Evolutionary conservation across 768 basidiomycete species (phyloP).

Genomic region (Calvatia gigantea): DNA sequence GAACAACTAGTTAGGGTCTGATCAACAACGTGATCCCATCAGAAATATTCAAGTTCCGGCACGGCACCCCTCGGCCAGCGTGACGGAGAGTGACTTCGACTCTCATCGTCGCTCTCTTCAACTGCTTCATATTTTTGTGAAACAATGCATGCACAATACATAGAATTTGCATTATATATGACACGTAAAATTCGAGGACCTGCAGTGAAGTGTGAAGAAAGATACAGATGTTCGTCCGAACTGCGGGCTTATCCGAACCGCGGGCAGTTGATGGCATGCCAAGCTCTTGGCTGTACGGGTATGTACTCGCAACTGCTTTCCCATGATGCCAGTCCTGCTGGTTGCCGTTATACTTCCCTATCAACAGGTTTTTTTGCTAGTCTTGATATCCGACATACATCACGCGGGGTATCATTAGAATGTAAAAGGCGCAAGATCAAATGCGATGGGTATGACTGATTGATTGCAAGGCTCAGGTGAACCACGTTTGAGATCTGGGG

Average conservation of each 20-base stretch:
- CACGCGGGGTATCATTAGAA: slow-evolving; percentile 42
- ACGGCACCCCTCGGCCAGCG: too few species aligned
- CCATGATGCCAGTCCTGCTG: slow-evolving; percentile 17
- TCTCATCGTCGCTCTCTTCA: too few species aligned
- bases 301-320: slow-evolving; percentile 28
- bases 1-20: too few species aligned
- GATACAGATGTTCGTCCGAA: slow-evolving; percentile 27
- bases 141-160: too few species aligned
- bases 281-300: slow-evolving; percentile 86
- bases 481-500: slow-evolving; percentile 23
- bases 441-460: slow-evolving; percentile 68
- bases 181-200: neutral
- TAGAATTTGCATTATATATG: slow-evolving; percentile 25
- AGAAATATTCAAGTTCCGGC: too few species aligned
- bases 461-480: slow-evolving; percentile 16
- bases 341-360: slow-evolving; percentile 21
- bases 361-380: slow-evolving; percentile 15
- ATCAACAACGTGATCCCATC: too few species aligned
- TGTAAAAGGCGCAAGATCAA: slow-evolving; percentile 87
- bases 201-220: slow-evolving; percentile 17
- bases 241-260: slow-evolving; percentile 47
- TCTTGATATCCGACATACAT: slow-evolving; percentile 24
- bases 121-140: too few species aligned
- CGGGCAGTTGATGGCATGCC: slow-evolving; percentile 58
- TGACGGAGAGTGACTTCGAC: too few species aligned